phyloP scores from a whole-genome alignment of 2,329 filamentous ascomycete genomes.

The Bipolaris sorokiniana region DNA sequence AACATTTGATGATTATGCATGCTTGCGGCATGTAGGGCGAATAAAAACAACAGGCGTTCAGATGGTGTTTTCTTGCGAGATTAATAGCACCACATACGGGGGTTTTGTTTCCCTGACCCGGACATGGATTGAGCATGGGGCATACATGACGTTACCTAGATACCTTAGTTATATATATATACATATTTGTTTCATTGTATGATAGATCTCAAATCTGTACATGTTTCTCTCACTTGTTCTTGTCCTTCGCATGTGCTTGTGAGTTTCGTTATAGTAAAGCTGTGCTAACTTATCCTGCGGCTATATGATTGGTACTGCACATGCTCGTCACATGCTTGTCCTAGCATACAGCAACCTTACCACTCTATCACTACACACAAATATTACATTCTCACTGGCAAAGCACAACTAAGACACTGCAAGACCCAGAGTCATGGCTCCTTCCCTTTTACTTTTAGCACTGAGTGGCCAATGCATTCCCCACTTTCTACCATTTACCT shows the following conservation, averaged over 20 bases:
- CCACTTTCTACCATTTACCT: neutral
- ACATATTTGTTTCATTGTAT: neutral
- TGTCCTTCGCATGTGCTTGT: neutral
- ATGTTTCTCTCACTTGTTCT: neutral
- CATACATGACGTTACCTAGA: neutral
- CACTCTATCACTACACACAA: neutral
- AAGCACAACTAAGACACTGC: neutral
- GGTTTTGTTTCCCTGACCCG: neutral
- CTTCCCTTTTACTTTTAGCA: neutral
- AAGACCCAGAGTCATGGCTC: neutral
- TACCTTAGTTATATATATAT: neutral
- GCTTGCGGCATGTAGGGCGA: neutral
- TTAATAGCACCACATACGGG: neutral
- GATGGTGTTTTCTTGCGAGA: constrained; percentile 19
- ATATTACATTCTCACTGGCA: neutral
- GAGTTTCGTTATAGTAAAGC: neutral
- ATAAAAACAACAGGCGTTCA: constrained; percentile 7
- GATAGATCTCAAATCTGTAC: neutral
- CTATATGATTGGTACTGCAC: too few relatives aligned
- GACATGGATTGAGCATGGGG: neutral
- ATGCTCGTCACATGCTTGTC: too few relatives aligned
- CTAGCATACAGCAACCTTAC: neutral
- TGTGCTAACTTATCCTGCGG: too few relatives aligned
- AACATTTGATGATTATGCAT: neutral
- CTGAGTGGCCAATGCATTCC: neutral